phyloP scores from a whole-genome alignment of 148 eudicot species.

The Chenopodium quinoa region DNA sequence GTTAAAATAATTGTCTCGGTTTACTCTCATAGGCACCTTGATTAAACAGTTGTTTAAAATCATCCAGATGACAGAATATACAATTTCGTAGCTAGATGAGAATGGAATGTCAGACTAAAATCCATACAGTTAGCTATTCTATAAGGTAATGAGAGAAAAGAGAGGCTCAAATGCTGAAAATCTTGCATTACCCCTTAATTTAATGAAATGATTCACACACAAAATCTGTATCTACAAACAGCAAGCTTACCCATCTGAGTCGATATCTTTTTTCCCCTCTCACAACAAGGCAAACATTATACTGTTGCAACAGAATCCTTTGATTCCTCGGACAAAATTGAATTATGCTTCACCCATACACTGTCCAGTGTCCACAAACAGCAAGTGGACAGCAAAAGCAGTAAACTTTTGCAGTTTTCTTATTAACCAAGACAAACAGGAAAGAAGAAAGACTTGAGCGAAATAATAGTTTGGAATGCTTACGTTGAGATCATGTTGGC shows the following conservation, averaged over 20 bases:
- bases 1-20: neutral
- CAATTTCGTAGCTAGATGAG: neutral
- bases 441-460: neutral
- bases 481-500: neutral
- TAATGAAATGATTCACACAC: neutral
- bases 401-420: constrained; percentile 36
- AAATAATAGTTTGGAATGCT: neutral
- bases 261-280: constrained; percentile 48
- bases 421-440: neutral
- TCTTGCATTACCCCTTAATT: neutral
- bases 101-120: neutral
- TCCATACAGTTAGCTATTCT: neutral
- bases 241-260: constrained; percentile 58
- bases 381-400: constrained; percentile 62
- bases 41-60: neutral
- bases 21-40: neutral
- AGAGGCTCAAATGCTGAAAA: neutral
- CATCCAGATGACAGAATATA: neutral
- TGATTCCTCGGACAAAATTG: constrained; percentile 41
- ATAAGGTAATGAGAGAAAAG: neutral
- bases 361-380: constrained; percentile 34
- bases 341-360: constrained; percentile 40
- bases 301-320: constrained; percentile 72
- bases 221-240: neutral
- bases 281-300: constrained; percentile 57